A percentile compares a stretch with the other conserved stretches of the same genome.
Evolutionary conservation across 1,284 basidiomycete species (phyloP).

Genomic region (Porodaedalea pini): DNA sequence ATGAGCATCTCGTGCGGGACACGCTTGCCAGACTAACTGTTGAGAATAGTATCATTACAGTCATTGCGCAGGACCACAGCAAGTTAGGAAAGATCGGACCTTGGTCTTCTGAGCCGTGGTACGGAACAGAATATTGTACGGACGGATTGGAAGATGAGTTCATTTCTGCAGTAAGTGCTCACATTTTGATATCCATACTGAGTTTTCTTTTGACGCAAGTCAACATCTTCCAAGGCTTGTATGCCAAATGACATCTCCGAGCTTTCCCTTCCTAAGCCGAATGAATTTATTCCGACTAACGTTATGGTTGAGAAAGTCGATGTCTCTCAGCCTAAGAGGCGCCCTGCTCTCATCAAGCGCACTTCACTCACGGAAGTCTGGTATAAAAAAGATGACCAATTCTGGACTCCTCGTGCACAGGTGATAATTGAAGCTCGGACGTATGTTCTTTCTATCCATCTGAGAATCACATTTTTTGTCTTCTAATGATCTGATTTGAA

Average conservation of each 20-base stretch:
- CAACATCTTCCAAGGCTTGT: constrained; percentile 42
- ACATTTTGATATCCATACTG: background rate
- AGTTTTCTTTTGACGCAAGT: background rate
- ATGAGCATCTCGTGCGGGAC: too few species aligned
- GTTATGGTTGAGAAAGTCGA: background rate
- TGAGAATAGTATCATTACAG: too few species aligned
- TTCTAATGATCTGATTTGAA: too few species aligned
- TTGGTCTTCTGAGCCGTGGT: constrained; percentile 80
- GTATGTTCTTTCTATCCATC: constrained; percentile 33
- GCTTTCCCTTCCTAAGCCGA: too few species aligned
- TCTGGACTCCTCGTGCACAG: constrained; percentile 85
- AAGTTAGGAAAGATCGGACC: constrained; percentile 39
- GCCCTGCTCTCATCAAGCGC: constrained; percentile 74
- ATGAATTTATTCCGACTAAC: too few species aligned
- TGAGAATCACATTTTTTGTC: background rate
- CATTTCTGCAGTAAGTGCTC: constrained; percentile 48
- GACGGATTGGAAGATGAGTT: constrained; percentile 42
- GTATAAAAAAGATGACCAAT: constrained; percentile 95
- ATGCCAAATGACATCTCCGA: constrained; percentile 52
- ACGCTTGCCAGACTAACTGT: too few species aligned
- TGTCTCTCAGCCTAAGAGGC: constrained; percentile 55
- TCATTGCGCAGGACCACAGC: constrained; percentile 49
- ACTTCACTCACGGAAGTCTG: constrained; percentile 73
- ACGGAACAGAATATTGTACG: constrained; percentile 70
- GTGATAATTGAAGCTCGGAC: constrained; percentile 70